Base-by-base conservation (phyloP, 768 basidiomycete genomes). In the Lactarius psammicola region DNA sequence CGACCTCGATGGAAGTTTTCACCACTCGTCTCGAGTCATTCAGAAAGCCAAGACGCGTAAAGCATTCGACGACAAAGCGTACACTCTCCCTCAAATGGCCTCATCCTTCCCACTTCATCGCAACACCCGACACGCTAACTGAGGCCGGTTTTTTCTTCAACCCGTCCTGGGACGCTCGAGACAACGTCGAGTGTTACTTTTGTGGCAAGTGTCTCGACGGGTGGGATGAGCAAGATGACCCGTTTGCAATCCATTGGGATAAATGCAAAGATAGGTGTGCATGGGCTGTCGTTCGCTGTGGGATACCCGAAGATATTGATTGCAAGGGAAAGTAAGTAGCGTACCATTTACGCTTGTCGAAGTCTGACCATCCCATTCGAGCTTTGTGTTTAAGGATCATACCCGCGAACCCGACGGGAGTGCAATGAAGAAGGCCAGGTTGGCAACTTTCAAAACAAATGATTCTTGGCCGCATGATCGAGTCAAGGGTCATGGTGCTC, bases 61-160 rank as follows among this genome's bases (percentile, higher is more conserved):
- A 81, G 66, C 83, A 81, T n/a, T 77, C 82, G 0, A 69, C 71
- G 9, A 71, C 73, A 63, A 87, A 83, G 73, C 78, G 78, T 0
- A 70, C 76, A 1, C 76, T 77, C 46, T 69, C 85, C n/a, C 63
- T 79, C 56, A 89, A 85, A 76, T 98, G 94, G 92, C 89, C 94
- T 0, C 91, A 95, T 69, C 83, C 89, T 0, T 51, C 75, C 0
- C 71, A 78, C 20, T 91, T 85, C 74, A 76, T 78, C 59, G 88
- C 95, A 55, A 94, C 85, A 59, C 87, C 95, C 1, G 76, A 82
- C 60, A 80, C 84, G 4, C 85, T 98, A 18, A 89, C 95, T 2
- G 86, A 89, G 69, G 95, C 95, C 2, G 95, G 95, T 10, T 98
- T 96, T 78, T 95, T 85, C 80, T 95, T 82, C 76, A 81, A 81